phyloP scores from a whole-genome alignment of 306 rosid species.

The Vicia faba region DNA sequence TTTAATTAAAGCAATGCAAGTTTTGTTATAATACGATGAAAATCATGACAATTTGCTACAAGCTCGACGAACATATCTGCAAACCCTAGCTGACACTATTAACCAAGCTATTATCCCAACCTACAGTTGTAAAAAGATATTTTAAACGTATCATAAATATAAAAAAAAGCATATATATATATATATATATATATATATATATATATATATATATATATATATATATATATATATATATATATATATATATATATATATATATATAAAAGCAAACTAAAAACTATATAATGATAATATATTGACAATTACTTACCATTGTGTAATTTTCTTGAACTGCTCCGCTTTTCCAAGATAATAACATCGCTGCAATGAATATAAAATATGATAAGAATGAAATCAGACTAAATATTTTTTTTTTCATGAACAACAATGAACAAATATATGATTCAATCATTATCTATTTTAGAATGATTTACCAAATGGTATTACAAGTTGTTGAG shows the following conservation, averaged over 20 bases:
- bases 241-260: no score
- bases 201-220: no score
- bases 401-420: neutral
- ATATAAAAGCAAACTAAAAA: no score
- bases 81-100: conserved; percentile 68
- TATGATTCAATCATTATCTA: neutral
- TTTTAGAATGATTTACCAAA: conserved; percentile 54
- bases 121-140: conserved; percentile 42
- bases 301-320: conserved; percentile 54
- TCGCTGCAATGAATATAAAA: conserved; percentile 47
- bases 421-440: neutral
- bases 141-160: neutral
- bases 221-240: no score
- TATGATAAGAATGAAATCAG: neutral
- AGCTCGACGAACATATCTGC: conserved; percentile 64
- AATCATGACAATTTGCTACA: conserved; percentile 38
- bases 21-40: neutral
- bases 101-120: conserved; percentile 82
- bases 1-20: neutral
- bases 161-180: neutral
- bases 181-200: no score
- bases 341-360: conserved; percentile 65
- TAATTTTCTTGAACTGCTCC: conserved; percentile 48
- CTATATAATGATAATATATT: neutral
- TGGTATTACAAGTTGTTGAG: conserved; percentile 78